phyloP scores from a whole-genome alignment of 768 basidiomycete species.

The Mycena chlorophos region DNA sequence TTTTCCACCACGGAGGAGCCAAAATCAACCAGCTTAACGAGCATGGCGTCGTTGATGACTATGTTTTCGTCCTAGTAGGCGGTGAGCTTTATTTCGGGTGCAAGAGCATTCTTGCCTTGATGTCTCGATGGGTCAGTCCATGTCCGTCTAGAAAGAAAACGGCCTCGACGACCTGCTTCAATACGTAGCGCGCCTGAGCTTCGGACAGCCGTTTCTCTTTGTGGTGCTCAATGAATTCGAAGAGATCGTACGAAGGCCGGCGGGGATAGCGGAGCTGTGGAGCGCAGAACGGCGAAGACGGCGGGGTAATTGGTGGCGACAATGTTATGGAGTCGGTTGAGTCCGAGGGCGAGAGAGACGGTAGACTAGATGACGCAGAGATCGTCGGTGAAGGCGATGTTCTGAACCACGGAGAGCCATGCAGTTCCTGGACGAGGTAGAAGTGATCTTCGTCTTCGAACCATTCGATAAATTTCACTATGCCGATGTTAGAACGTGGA shows the following conservation, averaged over 20 bases:
- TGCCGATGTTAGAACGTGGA: too few species aligned
- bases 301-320: constrained; percentile 48
- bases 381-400: constrained; percentile 30
- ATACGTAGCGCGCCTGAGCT: constrained; percentile 76
- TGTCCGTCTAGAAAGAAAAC: constrained; percentile 77
- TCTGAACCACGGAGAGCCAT: constrained; percentile 85
- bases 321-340: constrained; percentile 48
- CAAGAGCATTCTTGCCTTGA: constrained; percentile 51
- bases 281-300: constrained; percentile 24
- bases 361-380: constrained; percentile 41
- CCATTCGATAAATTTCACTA: constrained; percentile 77
- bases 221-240: constrained; percentile 92
- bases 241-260: constrained; percentile 86
- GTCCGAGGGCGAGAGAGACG: constrained; percentile 57
- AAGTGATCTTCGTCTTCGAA: constrained; percentile 85
- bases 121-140: constrained; percentile 91
- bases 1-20: constrained; percentile 83
- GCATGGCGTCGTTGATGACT: constrained; percentile 72
- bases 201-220: constrained; percentile 79
- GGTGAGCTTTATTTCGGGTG: not conserved
- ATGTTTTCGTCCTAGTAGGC: constrained; percentile 75
- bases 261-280: constrained; percentile 54
- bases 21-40: constrained; percentile 95
- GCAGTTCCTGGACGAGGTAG: constrained; percentile 91
- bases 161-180: constrained; percentile 84